Base-by-base conservation (phyloP, 225 moss, liverwort and hornwort genomes). In the Antitrichia curtipendula region DNA sequence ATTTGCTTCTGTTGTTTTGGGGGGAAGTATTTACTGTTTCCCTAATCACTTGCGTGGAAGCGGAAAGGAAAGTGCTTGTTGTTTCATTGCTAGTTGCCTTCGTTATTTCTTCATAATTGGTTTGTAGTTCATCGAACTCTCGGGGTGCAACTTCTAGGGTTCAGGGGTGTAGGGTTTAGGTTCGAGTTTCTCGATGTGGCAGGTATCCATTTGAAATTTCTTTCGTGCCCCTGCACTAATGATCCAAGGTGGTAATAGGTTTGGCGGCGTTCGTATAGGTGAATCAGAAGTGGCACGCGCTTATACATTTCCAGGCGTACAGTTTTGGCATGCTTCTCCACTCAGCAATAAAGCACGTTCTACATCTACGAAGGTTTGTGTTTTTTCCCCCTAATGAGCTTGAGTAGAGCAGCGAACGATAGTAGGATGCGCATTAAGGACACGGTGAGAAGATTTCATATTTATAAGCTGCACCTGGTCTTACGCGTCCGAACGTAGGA, bases 361-460 rank as follows among this genome's bases (percentile, higher is more conserved):
- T 87, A 38, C 86, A 52, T 89, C 77, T 54, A 43, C 86, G 31
- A 87, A 92, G 91, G 92, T 92, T 86, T 75, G 89, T 83, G 83
- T 71, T 12, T 29, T 22, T 60, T 32, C 8, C 24, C 49, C 7
- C 20, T 49, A 19, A 58, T 86, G 75, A 84, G 54, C 70, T 73
- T 86, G 74, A 68, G 69, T 73, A 85, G 58, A 75, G 69, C 69
- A 84, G 78, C 62, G 47, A 81, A 75, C 74, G 49, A 60, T 50
- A 82, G 18, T 27, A 56, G 45, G 41, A 81, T 84, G 62, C 28
- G 69, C 23, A 31, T 81, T 50, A 29, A 68, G 61, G 59, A 36
- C 14, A 56, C 28, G 40, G 43, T 64, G n/a, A 41, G 66, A 68
- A 43, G 73, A 77, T 71, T 82, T 81, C 53, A 38, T 64, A 41